These are phyloP conservation scores for Histomonas meleagridis DNA, from an alignment of 208 protist genomes.

Conservation along the genomic window DNA sequence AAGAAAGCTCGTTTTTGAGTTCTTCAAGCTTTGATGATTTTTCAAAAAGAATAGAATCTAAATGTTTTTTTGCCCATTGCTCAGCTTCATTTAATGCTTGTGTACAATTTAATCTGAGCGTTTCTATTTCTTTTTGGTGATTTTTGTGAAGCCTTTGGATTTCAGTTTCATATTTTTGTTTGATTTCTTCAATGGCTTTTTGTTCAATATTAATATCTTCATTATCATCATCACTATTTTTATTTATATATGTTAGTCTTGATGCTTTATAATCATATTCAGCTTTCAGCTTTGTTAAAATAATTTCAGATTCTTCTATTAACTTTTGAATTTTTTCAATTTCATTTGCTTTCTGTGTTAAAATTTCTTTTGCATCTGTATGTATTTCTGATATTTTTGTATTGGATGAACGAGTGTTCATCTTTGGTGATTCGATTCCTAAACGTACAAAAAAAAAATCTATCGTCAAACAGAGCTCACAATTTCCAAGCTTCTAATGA, in stretches of 20 bases:
- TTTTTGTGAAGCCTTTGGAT: neutral
- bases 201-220: neutral
- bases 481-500: too few species aligned
- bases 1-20: neutral
- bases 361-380: slow-evolving; percentile 2
- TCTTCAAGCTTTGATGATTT: neutral
- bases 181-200: neutral
- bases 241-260: too few species aligned
- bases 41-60: neutral
- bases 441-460: too few species aligned
- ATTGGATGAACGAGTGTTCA: too few species aligned
- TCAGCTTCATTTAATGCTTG: neutral
- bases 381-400: too few species aligned
- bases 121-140: neutral
- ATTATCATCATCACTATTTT: neutral
- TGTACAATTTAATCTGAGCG: neutral
- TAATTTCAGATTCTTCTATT: neutral
- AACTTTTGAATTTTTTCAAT: neutral
- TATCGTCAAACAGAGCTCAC: too few species aligned
- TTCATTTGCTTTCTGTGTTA: neutral
- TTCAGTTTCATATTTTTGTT: neutral
- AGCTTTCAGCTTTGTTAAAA: neutral
- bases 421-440: too few species aligned
- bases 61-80: neutral
- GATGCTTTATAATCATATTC: too few species aligned